Percentiles rank a stretch among this genome's conserved stretches.
phyloP scores from a whole-genome alignment of 805 yeast genomes.

The Kuraishia floccosa region DNA sequence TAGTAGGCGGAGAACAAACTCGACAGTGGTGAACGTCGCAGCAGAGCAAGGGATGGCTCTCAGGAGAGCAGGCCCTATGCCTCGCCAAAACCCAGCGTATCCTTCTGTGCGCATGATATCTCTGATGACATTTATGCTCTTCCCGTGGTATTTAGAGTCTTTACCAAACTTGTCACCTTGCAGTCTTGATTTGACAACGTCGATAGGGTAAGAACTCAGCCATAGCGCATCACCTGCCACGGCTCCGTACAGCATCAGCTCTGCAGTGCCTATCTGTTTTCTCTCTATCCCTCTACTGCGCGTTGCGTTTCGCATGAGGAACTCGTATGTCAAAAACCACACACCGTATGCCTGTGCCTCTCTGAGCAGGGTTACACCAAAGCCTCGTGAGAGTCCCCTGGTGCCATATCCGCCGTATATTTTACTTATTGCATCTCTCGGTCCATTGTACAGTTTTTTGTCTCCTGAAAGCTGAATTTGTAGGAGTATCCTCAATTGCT shows the following conservation, averaged over 20 bases:
- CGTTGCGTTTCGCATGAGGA: constrained; percentile 29
- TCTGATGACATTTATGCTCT: constrained; percentile 20
- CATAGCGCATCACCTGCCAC: constrained; percentile 48
- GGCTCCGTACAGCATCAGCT: constrained; percentile 29
- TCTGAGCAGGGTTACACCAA: constrained; percentile 38
- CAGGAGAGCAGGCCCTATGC: constrained; percentile 44
- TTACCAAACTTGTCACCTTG: constrained; percentile 46
- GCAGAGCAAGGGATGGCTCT: constrained; percentile 62
- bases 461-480: constrained; percentile 36
- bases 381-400: constrained; percentile 44
- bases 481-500: constrained; percentile 50
- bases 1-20: constrained; percentile 46
- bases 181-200: constrained; percentile 36
- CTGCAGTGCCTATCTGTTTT: constrained; percentile 39
- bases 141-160: constrained; percentile 30
- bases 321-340: constrained; percentile 61
- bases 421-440: constrained; percentile 28
- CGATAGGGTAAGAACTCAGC: constrained; percentile 43
- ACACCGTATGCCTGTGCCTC: constrained; percentile 69
- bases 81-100: constrained; percentile 47
- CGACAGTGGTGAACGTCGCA: constrained; percentile 71
- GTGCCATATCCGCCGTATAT: constrained; percentile 32
- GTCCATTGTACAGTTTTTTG: constrained; percentile 23
- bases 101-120: constrained; percentile 33
- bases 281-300: constrained; percentile 24